Evolutionary conservation across 441 rosid species (phyloP), one percentile per base, ranked within the genome.

Genomic region (Jatropha multifida): DNA sequence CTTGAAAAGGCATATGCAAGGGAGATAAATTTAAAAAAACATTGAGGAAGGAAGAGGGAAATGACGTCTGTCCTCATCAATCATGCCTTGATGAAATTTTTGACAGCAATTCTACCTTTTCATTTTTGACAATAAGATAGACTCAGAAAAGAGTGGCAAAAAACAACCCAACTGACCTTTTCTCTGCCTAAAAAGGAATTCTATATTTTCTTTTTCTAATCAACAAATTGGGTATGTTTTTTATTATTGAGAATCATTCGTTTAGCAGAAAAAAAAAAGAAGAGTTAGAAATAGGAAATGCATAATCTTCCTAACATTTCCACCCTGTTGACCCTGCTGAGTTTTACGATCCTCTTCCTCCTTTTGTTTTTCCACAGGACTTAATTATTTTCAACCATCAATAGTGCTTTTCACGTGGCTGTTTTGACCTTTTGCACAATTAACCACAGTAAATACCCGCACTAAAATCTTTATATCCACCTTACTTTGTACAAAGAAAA

Each of bases 61-160:
- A 52, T 37, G 67, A 44, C 72, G 32, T 56, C 75, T 58, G 32
- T 58, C 75, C 48, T 44, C 48, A 44, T 11, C 48, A 6, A 74
- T 8, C 2, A 79, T 80, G 70, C 81, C 62, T 63, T 13, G 55
- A 79, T 76, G 72, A 55, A 56, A 20, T 74, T 38, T 3, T 32
- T 72, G 52, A 38, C 80, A 69, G 4, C 66, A 7, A 23, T 23
- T 23, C 23, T 23, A 23, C 9, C 9, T 44, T 62, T n/a, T 70
- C 1, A 4, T 0, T 0, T 15, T 18, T 11, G 5, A 15, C 6
- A 49, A 37, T 15, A 10, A 5, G 2, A 59, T 12, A 59, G 14
- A 2, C 5, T 4, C 1, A 44, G 4, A 4, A 44, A 44, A 6
- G 10, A 44, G 10, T 1, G 48, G 10, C 10, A 44, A 42, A 44